Base-by-base conservation (phyloP, 441 rosid species). In the Brassica hybrid region DNA sequence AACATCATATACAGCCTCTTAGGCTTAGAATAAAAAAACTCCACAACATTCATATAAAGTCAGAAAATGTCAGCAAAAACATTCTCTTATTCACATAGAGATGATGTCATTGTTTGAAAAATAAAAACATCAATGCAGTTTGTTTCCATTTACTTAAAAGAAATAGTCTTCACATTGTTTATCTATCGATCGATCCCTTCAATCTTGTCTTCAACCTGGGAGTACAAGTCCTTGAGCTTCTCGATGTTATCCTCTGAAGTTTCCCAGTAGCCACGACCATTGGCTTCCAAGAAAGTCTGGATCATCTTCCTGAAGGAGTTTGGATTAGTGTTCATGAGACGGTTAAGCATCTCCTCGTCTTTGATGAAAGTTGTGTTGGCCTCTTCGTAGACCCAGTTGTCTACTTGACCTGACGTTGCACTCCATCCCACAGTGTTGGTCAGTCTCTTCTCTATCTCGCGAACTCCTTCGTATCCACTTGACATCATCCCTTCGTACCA, bases 401-500 rank as follows among this genome's bases (percentile, higher is more conserved):
- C 99, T 1, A 96, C 99, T 82, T 96, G 98, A 21, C 99, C 99
- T 0, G 98, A 96, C 0, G 99, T 96, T 69, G 98, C 99, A 82
- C 97, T 96, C 99, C 99, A 96, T 69, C 99, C 99, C 1, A 96
- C 99, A 0, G 97, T 96, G 69, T 96, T 92, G 1, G 97, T 90
- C 5, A 96, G 90, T 76, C 98, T 83, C 86, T 96, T 96, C 90
- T 96, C 98, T 25, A 96, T 96, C 83, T 96, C 99, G 0, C 98
- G 92, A 23, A 96, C 99, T 21, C 99, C 99, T 80, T 96, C 99
- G 8, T 94, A 96, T 6, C 98, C 99, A 16, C 85, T 88, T 9
- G 97, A 87, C 97, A 96, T 86, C 98, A 96, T 96, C 71, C 99
- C 97, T 85, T 96, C 98, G 54, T 94, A 96, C 99, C 98, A 96